A percentile compares a stretch with the other conserved stretches of the same genome.
phyloP scores from a whole-genome alignment of 1,139 yeast species.

The Candida gigantensis region DNA sequence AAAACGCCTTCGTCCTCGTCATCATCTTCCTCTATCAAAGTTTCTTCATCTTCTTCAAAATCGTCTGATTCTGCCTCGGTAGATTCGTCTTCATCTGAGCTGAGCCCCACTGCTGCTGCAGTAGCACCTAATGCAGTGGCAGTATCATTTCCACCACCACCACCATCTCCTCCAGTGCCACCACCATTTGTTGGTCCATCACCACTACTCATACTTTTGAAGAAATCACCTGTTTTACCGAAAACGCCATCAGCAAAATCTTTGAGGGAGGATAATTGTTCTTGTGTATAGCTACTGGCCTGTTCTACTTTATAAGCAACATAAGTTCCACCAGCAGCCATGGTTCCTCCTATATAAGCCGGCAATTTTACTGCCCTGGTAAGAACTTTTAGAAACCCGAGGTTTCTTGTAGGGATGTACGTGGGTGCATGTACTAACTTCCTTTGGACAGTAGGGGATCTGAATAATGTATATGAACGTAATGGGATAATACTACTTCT shows the following conservation, averaged over 20 bases:
- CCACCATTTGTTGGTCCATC: conserved; percentile 10
- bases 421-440: conserved; percentile 3
- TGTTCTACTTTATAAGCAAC: conserved; percentile 90
- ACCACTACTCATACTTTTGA: conserved; percentile 25
- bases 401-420: conserved; percentile 24
- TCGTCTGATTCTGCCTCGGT: conserved; percentile 15
- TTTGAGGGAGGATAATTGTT: conserved; percentile 59
- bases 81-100: conserved; percentile 32
- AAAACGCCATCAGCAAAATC: conserved; percentile 54
- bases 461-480: conserved; percentile 4
- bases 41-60: conserved; percentile 31
- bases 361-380: conserved; percentile 57
- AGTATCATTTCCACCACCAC: conserved; percentile 32
- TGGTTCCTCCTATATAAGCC: conserved; percentile 83
- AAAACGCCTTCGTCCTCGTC: conserved; percentile 48
- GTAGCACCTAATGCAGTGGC: conserved; percentile 47
- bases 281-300: conserved; percentile 71
- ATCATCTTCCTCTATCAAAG: conserved; percentile 32
- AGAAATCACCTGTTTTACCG: conserved; percentile 46
- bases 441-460: conserved; percentile 2
- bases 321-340: conserved; percentile 94
- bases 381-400: conserved; percentile 52
- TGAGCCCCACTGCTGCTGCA: conserved; percentile 48
- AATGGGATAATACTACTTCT: not conserved
- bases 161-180: conserved; percentile 27